A percentile compares a stretch with the other conserved stretches of the same genome.
Evolutionary conservation across 495 filamentous ascomycete species (phyloP).

Genomic region (Hypoxylon lienhwacheense): DNA sequence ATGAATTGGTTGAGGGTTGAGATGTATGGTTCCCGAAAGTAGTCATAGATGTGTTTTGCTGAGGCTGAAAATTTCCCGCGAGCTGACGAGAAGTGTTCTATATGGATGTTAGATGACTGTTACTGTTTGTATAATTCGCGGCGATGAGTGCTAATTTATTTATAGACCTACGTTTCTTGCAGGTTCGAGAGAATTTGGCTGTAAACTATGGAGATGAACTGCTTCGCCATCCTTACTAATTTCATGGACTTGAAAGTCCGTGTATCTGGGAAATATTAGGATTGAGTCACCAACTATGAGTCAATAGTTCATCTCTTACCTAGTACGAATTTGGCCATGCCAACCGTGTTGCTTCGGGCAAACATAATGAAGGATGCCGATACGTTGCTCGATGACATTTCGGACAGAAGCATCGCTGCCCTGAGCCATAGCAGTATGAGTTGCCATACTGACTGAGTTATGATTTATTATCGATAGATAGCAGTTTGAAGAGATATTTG

Average conservation of each 20-base stretch:
- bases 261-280: conserved; percentile 63
- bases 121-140: background rate
- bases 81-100: conserved; percentile 12
- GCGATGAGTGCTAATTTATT: background rate
- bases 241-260: conserved; percentile 95
- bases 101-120: background rate
- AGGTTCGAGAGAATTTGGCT: conserved; percentile 32
- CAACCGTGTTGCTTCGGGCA: conserved; percentile 32
- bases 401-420: conserved; percentile 37
- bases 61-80: background rate
- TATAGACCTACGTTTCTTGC: conserved; percentile 19
- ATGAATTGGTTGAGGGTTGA: background rate
- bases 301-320: conserved; percentile 13
- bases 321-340: conserved; percentile 36
- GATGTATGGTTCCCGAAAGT: background rate
- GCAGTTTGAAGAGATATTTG: no score
- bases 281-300: background rate
- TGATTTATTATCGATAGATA: no score
- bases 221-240: conserved; percentile 78
- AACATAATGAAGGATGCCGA: conserved; percentile 35
- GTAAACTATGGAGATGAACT: conserved; percentile 65
- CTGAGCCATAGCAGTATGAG: conserved; percentile 41
- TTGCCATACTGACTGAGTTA: conserved; percentile 26
- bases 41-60: background rate
- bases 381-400: conserved; percentile 32